Evolutionary conservation across 2,329 filamentous ascomycete species (phyloP).

Genomic region (Allantophomopsis lycopodina): DNA sequence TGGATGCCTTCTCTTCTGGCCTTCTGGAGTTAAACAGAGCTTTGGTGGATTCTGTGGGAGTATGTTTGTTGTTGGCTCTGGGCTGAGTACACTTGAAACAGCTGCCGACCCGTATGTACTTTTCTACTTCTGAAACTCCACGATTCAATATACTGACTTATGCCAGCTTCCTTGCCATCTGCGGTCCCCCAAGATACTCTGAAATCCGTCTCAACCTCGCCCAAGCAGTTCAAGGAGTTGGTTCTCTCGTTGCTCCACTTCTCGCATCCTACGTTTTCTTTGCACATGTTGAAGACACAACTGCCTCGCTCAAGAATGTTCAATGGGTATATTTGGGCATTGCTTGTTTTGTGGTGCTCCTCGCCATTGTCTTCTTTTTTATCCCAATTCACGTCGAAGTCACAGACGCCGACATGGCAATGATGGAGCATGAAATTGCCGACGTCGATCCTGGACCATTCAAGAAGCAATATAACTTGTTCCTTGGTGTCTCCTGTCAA

Average conservation of each 20-base stretch:
- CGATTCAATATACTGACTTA: neutral
- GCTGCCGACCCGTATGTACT: constrained; percentile 49
- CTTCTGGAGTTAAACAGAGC: constrained; percentile 38
- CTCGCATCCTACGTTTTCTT: constrained; percentile 66
- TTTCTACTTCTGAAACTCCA: too few species aligned
- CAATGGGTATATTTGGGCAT: constrained; percentile 70
- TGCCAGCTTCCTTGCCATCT: constrained; percentile 23
- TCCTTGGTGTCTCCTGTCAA: constrained; percentile 63
- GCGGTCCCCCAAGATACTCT: constrained; percentile 55
- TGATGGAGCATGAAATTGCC: constrained; percentile 32
- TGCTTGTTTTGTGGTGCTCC: constrained; percentile 53
- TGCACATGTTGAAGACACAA: constrained; percentile 42
- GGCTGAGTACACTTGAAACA: constrained; percentile 62
- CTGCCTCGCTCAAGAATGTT: constrained; percentile 41
- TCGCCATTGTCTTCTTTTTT: constrained; percentile 50
- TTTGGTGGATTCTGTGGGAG: constrained; percentile 63
- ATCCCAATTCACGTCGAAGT: constrained; percentile 58
- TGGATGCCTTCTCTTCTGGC: constrained; percentile 47
- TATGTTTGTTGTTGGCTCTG: constrained; percentile 63
- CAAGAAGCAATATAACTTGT: constrained; percentile 58
- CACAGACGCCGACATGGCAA: constrained; percentile 56
- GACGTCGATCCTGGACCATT: constrained; percentile 45
- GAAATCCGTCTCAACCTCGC: constrained; percentile 66
- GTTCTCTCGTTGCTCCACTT: constrained; percentile 59
- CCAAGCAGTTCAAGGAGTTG: constrained; percentile 66